Base-by-base conservation (phyloP, 768 basidiomycete genomes). In the Tephrocybe sp. region DNA sequence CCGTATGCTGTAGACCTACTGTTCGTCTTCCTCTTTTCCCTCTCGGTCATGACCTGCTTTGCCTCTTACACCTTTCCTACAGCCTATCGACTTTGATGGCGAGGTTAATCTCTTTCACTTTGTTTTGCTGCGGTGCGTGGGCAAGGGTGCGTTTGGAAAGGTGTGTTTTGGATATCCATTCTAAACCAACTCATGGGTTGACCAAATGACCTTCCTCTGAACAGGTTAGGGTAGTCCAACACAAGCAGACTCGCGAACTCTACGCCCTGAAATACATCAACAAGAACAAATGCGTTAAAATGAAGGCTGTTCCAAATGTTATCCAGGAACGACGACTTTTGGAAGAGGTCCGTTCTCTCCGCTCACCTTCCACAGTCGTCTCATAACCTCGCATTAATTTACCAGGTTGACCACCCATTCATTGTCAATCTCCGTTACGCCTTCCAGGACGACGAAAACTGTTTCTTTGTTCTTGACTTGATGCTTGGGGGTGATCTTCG, bases 201-300 rank as follows among this genome's bases (percentile, higher is more conserved):
- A 17, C 34, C 13, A 10, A 33, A 30, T 50, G 13, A 58, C 44
- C 47, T 30, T 22, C 48, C 17, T 48, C 49, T 43, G 17, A 45
- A 36, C 57, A 98, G 96, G 96, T 99, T 72, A 89, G 97, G 39
- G 96, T 99, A 53, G 97, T 99, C 6, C 96, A 99, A 70, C 97
- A 98, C 75, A 99, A 98, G 66, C 92, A 98, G 68, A 90, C 93
- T n/a, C 88, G 92, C 55, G 89, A 93, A 14, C 79, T 99, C 39
- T 98, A 94, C 62, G 97, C 97, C 5, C 84, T 99, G 68, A 99
- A 99, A 70, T 99, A 99, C 73, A 99, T 99, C 72, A 98, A 98
- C 77, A 99, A 99, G 70, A 68, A 89, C 36, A 95, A 96, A 76
- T 97, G 89, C 60, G 93, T 97, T 55, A 95, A 95, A 77, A 97